Evolutionary conservation across 495 filamentous ascomycete genomes (phyloP).

Genomic region (Lindgomyces ingoldianus): DNA sequence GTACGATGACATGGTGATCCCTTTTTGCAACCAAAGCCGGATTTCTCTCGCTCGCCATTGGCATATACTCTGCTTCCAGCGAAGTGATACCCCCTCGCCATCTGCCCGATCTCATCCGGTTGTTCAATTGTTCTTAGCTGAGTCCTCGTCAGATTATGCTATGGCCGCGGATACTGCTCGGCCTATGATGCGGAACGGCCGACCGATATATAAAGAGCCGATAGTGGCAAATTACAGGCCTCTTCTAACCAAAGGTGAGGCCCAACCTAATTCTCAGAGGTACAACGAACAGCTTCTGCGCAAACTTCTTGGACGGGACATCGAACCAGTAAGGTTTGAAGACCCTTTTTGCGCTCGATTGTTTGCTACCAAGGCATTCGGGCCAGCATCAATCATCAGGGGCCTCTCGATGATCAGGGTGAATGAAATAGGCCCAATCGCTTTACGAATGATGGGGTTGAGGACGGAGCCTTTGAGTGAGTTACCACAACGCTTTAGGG

Average conservation of each 20-base stretch:
- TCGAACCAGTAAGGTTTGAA: constrained; percentile 54
- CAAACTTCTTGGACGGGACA: constrained; percentile 50
- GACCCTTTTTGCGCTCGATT: constrained; percentile 69
- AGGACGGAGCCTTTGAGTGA: constrained; percentile 57
- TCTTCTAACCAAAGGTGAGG: background rate
- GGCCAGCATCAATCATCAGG: constrained; percentile 64
- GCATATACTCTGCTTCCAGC: constrained; percentile 56
- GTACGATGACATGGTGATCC: constrained; percentile 62
- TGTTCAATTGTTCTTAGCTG: constrained; percentile 12
- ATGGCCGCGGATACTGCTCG: no score
- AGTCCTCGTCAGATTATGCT: background rate
- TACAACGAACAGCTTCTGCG: constrained; percentile 49
- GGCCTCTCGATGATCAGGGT: constrained; percentile 66
- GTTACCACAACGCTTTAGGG: constrained; percentile 56
- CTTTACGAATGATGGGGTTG: constrained; percentile 68
- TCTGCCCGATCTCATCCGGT: constrained; percentile 20
- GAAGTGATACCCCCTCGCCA: constrained; percentile 53
- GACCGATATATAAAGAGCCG: background rate
- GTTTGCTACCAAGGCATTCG: constrained; percentile 69
- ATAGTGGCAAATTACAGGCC: background rate
- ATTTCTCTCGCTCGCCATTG: constrained; percentile 58
- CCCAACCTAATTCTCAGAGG: background rate
- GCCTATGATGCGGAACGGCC: background rate
- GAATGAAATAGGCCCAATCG: constrained; percentile 66
- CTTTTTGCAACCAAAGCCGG: constrained; percentile 53